These are phyloP conservation scores for Trichomonascus vanleenenianus DNA, from an alignment of 805 yeast species.

Conservation along the genomic window DNA sequence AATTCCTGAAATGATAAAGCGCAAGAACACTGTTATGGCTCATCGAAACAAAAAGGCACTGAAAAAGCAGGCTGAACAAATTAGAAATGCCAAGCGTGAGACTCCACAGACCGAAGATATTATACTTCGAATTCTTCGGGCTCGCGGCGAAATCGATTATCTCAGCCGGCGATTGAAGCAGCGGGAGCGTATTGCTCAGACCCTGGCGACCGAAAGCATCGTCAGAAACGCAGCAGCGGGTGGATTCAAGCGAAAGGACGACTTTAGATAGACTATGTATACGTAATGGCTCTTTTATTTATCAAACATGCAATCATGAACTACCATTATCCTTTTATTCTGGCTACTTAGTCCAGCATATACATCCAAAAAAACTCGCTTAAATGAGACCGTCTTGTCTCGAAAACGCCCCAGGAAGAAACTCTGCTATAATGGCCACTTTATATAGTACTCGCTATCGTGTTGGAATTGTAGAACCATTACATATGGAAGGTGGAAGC, in stretches of 20 bases:
- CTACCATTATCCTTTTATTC: too few relatives aligned
- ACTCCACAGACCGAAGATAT: slow-evolving; percentile 54
- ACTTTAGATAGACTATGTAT: slow-evolving; percentile 1
- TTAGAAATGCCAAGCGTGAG: slow-evolving; percentile 38
- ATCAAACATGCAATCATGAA: too few relatives aligned
- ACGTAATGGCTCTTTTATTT: neutral
- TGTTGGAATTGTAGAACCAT: too few relatives aligned
- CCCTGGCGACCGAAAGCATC: slow-evolving; percentile 44
- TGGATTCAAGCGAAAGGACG: slow-evolving; percentile 7
- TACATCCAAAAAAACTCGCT: too few relatives aligned
- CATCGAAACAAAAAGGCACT: slow-evolving; percentile 57
- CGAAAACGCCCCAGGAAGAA: too few relatives aligned
- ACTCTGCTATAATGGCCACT: too few relatives aligned
- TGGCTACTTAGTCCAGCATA: too few relatives aligned
- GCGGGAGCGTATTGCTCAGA: slow-evolving; percentile 50
- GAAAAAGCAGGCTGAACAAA: slow-evolving; percentile 39
- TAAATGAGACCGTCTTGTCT: too few relatives aligned
- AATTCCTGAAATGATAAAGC: slow-evolving; percentile 40
- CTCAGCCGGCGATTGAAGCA: slow-evolving; percentile 54
- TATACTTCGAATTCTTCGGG: slow-evolving; percentile 59
- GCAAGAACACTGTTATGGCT: slow-evolving; percentile 63
- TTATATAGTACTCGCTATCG: too few relatives aligned
- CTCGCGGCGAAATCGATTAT: slow-evolving; percentile 53
- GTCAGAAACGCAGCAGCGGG: slow-evolving; percentile 16
- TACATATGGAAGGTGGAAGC: too few relatives aligned